Evolutionary conservation across 2,329 filamentous ascomycete genomes (phyloP), one percentile per base, ranked within the genome.

Genomic region (Colletotrichum sansevieriae): DNA sequence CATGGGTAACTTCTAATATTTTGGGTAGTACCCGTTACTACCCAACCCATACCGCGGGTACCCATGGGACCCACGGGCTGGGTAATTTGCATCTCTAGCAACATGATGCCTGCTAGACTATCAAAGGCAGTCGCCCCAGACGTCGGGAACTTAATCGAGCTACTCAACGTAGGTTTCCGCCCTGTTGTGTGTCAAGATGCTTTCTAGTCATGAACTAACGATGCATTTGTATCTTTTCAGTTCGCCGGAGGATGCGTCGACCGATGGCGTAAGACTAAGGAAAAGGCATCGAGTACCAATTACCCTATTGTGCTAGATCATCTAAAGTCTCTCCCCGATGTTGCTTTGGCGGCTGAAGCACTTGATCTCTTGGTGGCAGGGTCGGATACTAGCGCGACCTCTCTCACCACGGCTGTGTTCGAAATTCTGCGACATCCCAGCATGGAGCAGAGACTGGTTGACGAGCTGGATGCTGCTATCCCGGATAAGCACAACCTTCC

Each of bases 341-440:
- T 11, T 2, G 60, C 35, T 18, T 15, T 44, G 39, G n/a, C 25
- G 0, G 9, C 4, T 37, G 49, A 63, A 20, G 39, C 35, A 11
- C 9, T 55, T 18, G 49, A 63, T 52, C 37, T 63, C 25, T n/a
- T 63, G 20, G n/a, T 47, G 8, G 60, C 60, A 2, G 60, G 60
- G 2, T 63, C 49, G 35, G 60, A 63, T 9, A 63, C 60, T 1
- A 63, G 29, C 18, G 60, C 49, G 11, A 18, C 39, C 10, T 46
- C 60, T 2, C 10, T 22, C 4, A 43, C 47, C 15, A 46, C 60
- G 0, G 47, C 39, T 3, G 10, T 63, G 1, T 22, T 63, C 7
- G 22, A 63, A 22, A 55, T 63, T n/a, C 49, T 63, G 3, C 22
- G 8, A 8, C n/a, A 63, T 20, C 47, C 47, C 7, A 25, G 18